Evolutionary conservation across 1,284 basidiomycete genomes (phyloP).

Genomic region (Pascua sp.): DNA sequence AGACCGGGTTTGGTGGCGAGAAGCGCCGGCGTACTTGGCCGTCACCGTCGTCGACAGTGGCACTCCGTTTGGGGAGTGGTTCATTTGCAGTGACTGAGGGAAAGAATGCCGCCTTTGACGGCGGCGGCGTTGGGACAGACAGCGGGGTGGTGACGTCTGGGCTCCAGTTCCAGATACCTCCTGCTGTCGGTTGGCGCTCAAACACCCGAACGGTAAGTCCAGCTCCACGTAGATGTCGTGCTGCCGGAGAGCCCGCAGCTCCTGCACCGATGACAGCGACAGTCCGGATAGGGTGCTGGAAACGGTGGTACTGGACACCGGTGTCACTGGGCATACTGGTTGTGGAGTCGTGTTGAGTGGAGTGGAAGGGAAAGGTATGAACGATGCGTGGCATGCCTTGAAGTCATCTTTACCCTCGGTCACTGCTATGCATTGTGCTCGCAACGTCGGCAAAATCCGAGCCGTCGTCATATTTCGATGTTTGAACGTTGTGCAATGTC

Average conservation of each 20-base stretch:
- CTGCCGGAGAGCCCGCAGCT: slow-evolving; percentile 24
- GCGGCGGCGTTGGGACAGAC: slow-evolving; percentile 51
- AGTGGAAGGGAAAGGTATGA: too few relatives aligned
- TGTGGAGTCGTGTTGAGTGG: too few relatives aligned
- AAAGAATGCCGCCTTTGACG: slow-evolving; percentile 49
- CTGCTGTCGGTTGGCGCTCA: slow-evolving; percentile 52
- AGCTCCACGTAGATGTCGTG: slow-evolving; percentile 25
- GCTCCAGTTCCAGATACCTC: slow-evolving; percentile 55
- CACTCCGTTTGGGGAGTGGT: slow-evolving; percentile 39
- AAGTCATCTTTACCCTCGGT: too few relatives aligned
- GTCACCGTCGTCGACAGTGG: too few relatives aligned
- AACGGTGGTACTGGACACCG: too few relatives aligned
- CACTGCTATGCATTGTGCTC: too few relatives aligned
- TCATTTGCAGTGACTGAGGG: slow-evolving; percentile 1
- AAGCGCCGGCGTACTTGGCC: slow-evolving; percentile 15
- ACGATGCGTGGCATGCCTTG: too few relatives aligned
- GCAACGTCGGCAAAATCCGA: too few relatives aligned
- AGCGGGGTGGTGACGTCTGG: slow-evolving; percentile 47
- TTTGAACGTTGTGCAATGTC: too few relatives aligned
- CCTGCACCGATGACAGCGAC: slow-evolving; percentile 37
- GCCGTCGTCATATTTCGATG: too few relatives aligned
- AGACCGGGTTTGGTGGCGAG: slow-evolving; percentile 52
- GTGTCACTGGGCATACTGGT: too few relatives aligned
- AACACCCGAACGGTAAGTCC: slow-evolving; percentile 53
- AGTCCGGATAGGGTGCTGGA: slow-evolving; percentile 12